Conservation (phyloP, 352 stramenopile species). For the Bremia lactucae region DNA sequence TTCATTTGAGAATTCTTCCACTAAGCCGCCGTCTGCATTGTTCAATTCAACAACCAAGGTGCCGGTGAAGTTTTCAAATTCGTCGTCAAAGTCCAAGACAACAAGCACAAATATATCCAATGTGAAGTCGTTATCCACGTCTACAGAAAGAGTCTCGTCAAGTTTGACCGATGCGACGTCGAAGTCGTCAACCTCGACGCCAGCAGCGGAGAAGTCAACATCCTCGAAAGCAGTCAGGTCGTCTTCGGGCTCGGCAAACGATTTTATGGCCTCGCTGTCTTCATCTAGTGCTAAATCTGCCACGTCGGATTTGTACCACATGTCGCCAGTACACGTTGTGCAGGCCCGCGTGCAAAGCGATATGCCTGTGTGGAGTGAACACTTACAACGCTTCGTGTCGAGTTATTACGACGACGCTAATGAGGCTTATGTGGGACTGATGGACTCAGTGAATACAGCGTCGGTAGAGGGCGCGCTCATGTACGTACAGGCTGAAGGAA, state of each 20-base stretch:
- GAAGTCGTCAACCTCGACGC: slow-evolving; percentile 8
- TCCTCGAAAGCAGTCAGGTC: too few relatives aligned
- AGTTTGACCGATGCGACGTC: too few relatives aligned
- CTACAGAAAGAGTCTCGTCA: too few relatives aligned
- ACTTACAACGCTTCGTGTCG: slow-evolving; percentile 52
- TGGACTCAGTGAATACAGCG: slow-evolving; percentile 79
- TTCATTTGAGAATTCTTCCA: too few relatives aligned
- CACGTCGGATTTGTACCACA: slow-evolving; percentile 42
- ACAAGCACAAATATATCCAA: too few relatives aligned
- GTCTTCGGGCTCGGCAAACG: slow-evolving; percentile 19
- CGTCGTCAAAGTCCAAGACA: too few relatives aligned
- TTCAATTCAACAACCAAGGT: too few relatives aligned
- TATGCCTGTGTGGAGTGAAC: slow-evolving; percentile 39
- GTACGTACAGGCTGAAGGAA: slow-evolving; percentile 80
- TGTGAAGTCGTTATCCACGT: too few relatives aligned
- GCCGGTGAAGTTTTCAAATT: too few relatives aligned
- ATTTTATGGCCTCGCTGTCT: slow-evolving; percentile 32
- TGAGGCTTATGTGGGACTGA: slow-evolving; percentile 42
- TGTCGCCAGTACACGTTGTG: slow-evolving; percentile 57
- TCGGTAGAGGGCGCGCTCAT: slow-evolving; percentile 76
- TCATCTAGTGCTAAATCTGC: slow-evolving; percentile 8
- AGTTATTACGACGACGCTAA: slow-evolving; percentile 38
- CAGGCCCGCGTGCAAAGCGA: slow-evolving; percentile 70
- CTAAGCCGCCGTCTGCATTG: too few relatives aligned
- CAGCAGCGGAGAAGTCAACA: neutral